Evolutionary conservation across 768 basidiomycete species (phyloP).

Genomic region (Termitomyces sp.): DNA sequence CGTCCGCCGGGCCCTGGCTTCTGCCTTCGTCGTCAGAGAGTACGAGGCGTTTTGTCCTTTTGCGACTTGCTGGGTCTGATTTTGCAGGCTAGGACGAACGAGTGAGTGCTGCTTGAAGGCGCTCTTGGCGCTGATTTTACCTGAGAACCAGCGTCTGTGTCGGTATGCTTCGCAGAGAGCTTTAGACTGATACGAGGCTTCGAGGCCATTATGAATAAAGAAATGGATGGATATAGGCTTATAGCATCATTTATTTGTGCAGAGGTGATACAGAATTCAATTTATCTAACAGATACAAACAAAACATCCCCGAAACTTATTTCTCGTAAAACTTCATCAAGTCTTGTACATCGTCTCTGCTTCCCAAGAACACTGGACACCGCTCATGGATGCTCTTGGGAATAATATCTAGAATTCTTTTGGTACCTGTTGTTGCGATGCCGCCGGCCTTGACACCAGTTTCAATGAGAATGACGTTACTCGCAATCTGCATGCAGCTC

Average conservation of each 20-base stretch:
- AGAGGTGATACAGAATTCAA: neutral
- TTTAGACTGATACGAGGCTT: constrained; percentile 17
- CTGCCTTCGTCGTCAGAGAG: constrained; percentile 22
- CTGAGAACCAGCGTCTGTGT: constrained; percentile 12
- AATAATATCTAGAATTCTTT: constrained; percentile 87
- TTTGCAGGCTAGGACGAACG: constrained; percentile 3
- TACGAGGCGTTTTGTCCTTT: constrained; percentile 20
- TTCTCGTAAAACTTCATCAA: constrained; percentile 74
- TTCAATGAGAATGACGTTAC: constrained; percentile 3
- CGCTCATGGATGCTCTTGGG: constrained; percentile 87
- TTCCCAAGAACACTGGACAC: constrained; percentile 90
- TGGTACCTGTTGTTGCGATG: constrained; percentile 91
- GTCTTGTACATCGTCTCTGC: constrained; percentile 89
- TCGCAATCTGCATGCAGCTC: neutral
- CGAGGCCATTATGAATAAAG: constrained; percentile 12
- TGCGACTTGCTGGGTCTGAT: constrained; percentile 10
- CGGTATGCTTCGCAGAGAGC: constrained; percentile 6
- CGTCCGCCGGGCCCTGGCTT: constrained; percentile 3
- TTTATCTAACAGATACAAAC: constrained; percentile 11
- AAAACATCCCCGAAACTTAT: neutral
- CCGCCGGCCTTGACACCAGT: constrained; percentile 72
- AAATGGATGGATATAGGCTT: too few species aligned
- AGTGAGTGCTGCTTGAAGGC: neutral
- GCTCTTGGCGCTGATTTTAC: constrained; percentile 9
- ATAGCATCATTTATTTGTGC: neutral